Evolutionary conservation across 305 asterid genomes (phyloP).

Genomic region (Fraxinus sp.): DNA sequence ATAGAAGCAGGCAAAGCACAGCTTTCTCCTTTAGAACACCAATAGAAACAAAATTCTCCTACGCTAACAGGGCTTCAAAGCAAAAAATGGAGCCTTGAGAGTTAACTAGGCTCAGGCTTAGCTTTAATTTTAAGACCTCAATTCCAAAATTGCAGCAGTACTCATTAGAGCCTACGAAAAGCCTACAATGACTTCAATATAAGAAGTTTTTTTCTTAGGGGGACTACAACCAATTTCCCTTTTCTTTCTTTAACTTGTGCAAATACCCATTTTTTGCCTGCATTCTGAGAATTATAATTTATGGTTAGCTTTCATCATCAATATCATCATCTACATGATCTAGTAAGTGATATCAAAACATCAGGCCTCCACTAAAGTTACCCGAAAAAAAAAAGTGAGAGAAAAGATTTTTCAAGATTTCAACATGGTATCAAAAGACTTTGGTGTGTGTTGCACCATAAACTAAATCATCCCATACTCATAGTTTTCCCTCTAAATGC

Average conservation of each 20-base stretch:
- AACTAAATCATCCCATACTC: slow-evolving; percentile 7
- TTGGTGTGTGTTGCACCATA: background rate
- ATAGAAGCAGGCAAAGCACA: background rate
- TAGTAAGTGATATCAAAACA: background rate
- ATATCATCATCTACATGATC: background rate
- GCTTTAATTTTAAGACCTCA: background rate
- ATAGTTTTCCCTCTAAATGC: background rate
- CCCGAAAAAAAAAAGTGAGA: background rate
- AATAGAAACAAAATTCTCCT: background rate
- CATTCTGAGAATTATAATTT: background rate
- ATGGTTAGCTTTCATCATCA: background rate
- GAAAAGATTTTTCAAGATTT: slow-evolving; percentile 7
- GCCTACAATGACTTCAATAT: background rate
- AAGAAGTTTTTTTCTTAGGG: background rate
- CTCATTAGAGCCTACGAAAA: background rate
- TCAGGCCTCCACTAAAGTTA: background rate
- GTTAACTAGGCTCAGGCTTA: background rate
- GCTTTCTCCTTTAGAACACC: background rate
- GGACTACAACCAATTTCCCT: background rate
- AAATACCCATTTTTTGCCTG: background rate
- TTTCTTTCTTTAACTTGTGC: background rate
- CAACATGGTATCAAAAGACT: background rate
- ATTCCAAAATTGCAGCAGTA: background rate
- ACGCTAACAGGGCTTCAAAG: background rate
- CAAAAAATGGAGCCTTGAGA: background rate